Conservation (phyloP, 371 early-diverging fungal genomes). For the Enterocytospora artemiae region DNA sequence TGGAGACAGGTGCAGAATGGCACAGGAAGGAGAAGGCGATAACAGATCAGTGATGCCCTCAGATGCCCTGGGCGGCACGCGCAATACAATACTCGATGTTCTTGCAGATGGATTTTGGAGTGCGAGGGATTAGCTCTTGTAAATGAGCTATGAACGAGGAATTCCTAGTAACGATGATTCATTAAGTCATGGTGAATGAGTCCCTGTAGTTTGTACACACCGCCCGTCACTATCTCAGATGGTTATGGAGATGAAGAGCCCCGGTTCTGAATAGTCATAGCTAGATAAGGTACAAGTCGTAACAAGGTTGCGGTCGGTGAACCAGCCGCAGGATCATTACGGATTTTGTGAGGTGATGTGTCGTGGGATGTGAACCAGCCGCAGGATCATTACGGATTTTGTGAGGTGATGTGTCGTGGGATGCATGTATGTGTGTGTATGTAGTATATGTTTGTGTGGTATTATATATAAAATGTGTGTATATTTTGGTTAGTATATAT, state of each 20-base stretch:
- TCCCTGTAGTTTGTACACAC: slow-evolving; percentile 58
- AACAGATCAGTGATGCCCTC: slow-evolving; percentile 68
- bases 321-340: slow-evolving; percentile 58
- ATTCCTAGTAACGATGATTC: slow-evolving; percentile 63
- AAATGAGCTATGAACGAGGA: slow-evolving; percentile 62
- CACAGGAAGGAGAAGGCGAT: slow-evolving; percentile 63
- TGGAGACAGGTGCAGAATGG: slow-evolving; percentile 58
- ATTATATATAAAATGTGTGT: too few relatives aligned
- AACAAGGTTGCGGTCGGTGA: slow-evolving; percentile 67
- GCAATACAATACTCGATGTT: slow-evolving; percentile 65
- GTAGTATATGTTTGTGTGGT: too few relatives aligned
- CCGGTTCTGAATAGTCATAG: slow-evolving; percentile 60
- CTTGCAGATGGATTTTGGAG: slow-evolving; percentile 62
- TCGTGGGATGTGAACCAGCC: slow-evolving; percentile 64
- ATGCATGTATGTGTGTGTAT: too few relatives aligned
- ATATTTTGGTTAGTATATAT: too few relatives aligned
- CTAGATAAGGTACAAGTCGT: slow-evolving; percentile 68
- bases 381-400: slow-evolving; percentile 42
- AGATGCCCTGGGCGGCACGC: slow-evolving; percentile 65
- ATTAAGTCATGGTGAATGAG: slow-evolving; percentile 61
- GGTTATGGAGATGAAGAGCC: slow-evolving; percentile 8
- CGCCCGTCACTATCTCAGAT: slow-evolving; percentile 46
- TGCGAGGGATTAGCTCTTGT: slow-evolving; percentile 63
- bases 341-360: too few relatives aligned
- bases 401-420: too few relatives aligned